Evolutionary conservation across 2,329 filamentous ascomycete genomes (phyloP).

Genomic region (Aspergillus sp.): DNA sequence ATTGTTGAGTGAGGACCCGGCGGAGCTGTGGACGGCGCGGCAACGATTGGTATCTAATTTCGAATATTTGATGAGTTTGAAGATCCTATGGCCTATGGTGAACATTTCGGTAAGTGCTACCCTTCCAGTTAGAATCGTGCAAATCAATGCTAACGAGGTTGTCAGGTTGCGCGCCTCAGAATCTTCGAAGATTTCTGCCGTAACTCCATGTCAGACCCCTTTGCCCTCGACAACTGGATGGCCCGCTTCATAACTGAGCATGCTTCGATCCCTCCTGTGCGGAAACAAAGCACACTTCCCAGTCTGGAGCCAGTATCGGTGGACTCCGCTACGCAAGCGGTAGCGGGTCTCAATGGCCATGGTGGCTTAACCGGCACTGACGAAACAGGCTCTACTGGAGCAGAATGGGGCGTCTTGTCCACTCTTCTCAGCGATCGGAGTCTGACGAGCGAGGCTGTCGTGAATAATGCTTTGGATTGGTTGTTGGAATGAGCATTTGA

Average conservation of each 20-base stretch:
- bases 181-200: slow-evolving; percentile 15
- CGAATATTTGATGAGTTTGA: slow-evolving; percentile 15
- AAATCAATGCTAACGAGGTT: background rate
- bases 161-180: slow-evolving; percentile 13
- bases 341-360: background rate
- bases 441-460: slow-evolving; percentile 12
- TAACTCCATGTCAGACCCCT: slow-evolving; percentile 13
- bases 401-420: slow-evolving; percentile 4
- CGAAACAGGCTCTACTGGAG: background rate
- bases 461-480: slow-evolving; percentile 15
- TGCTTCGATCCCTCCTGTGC: slow-evolving; percentile 10
- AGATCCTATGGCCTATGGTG: slow-evolving; percentile 15
- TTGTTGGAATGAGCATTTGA: slow-evolving; percentile 6
- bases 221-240: slow-evolving; percentile 18
- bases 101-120: slow-evolving; percentile 9
- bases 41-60: slow-evolving; percentile 14
- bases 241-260: slow-evolving; percentile 18
- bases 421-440: slow-evolving; percentile 7
- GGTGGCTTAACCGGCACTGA: background rate
- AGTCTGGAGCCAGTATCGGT: background rate
- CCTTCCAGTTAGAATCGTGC: too few relatives aligned
- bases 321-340: background rate
- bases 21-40: slow-evolving; percentile 8
- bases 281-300: slow-evolving; percentile 1
- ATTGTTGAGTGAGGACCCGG: slow-evolving; percentile 11